These are phyloP conservation scores for Pleomassaria siparia DNA, from an alignment of 2,329 filamentous ascomycete genomes.

Conservation along the genomic window DNA sequence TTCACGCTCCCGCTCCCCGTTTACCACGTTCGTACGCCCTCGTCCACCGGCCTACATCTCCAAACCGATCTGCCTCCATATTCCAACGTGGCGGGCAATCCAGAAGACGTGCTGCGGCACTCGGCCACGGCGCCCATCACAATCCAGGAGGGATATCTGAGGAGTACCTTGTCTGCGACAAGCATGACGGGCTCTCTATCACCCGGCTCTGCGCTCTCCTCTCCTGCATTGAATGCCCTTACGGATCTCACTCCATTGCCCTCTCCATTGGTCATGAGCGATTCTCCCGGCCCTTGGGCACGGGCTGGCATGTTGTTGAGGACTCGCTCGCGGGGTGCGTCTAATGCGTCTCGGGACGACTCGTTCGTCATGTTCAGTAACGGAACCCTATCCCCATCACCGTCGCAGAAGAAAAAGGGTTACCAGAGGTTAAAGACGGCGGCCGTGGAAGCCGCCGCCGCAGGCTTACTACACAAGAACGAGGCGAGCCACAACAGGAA, in stretches of 20 bases:
- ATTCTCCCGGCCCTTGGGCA: conserved; percentile 48
- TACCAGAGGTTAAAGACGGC: conserved; percentile 49
- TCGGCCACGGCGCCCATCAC: conserved; percentile 42
- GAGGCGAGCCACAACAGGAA: conserved; percentile 63
- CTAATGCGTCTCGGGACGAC: conserved; percentile 32
- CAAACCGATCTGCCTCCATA: conserved; percentile 27
- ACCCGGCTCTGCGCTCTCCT: conserved; percentile 49
- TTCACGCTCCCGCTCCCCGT: conserved; percentile 26
- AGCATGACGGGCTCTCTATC: conserved; percentile 50
- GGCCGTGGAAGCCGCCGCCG: conserved; percentile 42
- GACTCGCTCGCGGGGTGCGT: conserved; percentile 38
- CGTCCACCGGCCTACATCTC: conserved; percentile 29
- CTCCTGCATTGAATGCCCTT: conserved; percentile 52
- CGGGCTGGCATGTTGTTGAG: conserved; percentile 33
- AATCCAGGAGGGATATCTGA: conserved; percentile 39
- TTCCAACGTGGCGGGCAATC: conserved; percentile 30
- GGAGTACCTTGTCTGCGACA: conserved; percentile 45
- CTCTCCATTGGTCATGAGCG: conserved; percentile 48
- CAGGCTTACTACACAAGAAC: conserved; percentile 34
- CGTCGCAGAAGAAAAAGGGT: conserved; percentile 50
- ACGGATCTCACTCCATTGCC: conserved; percentile 56
- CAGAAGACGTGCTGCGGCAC: conserved; percentile 30
- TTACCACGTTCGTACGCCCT: conserved; percentile 36
- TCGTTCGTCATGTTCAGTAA: conserved; percentile 30
- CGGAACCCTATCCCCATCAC: conserved; percentile 39